Evolutionary conservation across 2,329 filamentous ascomycete genomes (phyloP).

Genomic region (Aspergillus cejpii): DNA sequence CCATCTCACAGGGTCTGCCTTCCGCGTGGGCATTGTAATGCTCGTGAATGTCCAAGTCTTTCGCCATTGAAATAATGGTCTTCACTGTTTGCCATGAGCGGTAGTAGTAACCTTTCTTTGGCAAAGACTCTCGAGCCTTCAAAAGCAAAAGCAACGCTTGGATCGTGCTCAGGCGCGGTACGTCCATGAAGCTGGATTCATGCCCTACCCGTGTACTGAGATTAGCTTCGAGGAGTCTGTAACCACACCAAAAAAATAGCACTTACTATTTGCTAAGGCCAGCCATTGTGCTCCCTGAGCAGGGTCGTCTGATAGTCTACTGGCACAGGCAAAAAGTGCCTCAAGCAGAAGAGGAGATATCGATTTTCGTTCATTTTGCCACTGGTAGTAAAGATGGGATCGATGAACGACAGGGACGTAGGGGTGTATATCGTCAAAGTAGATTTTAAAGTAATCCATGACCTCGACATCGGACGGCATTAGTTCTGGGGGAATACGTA

Average conservation of each 20-base stretch:
- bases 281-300: constrained; percentile 88
- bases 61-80: constrained; percentile 85
- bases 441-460: constrained; percentile 80
- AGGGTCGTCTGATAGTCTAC: constrained; percentile 73
- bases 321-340: constrained; percentile 83
- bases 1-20: constrained; percentile 62
- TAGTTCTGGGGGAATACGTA: constrained; percentile 83
- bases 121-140: constrained; percentile 85
- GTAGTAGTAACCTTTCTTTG: constrained; percentile 92
- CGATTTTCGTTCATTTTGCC: constrained; percentile 71
- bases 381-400: constrained; percentile 76
- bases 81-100: constrained; percentile 96
- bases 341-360: constrained; percentile 87
- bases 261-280: constrained; percentile 72
- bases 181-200: constrained; percentile 87
- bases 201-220: constrained; percentile 54
- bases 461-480: constrained; percentile 85
- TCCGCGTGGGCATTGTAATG: constrained; percentile 73
- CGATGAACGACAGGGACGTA: constrained; percentile 88
- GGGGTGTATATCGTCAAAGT: constrained; percentile 83
- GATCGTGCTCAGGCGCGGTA: constrained; percentile 81
- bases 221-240: constrained; percentile 24
- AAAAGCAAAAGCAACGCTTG: constrained; percentile 81
- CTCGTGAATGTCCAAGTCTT: constrained; percentile 82
- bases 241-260: constrained; percentile 2